phyloP scores from a whole-genome alignment of 2,329 filamentous ascomycete genomes.

The Calcarisporium arbuscula region DNA sequence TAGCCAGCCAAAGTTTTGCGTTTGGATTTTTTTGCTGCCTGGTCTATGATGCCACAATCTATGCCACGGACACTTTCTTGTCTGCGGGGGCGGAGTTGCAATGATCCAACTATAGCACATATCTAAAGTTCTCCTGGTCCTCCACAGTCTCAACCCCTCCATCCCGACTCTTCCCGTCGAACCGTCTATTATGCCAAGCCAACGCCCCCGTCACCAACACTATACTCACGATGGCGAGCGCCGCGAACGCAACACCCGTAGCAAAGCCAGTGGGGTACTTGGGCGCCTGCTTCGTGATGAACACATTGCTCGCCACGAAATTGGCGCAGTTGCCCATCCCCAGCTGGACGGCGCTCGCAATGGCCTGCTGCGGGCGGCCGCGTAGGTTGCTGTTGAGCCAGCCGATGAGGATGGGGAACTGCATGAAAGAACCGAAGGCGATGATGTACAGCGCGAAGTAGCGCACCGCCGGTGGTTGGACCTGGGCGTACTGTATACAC shows the following conservation, averaged over 20 bases:
- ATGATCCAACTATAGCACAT: slow-evolving; percentile 1
- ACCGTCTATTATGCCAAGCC: slow-evolving; percentile 7
- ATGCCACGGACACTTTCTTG: no score
- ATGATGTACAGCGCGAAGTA: slow-evolving; percentile 11
- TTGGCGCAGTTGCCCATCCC: slow-evolving; percentile 39
- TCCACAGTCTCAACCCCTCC: slow-evolving; percentile 1
- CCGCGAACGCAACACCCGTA: slow-evolving; percentile 23
- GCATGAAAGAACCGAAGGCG: slow-evolving; percentile 8
- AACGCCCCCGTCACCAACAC: slow-evolving; percentile 2
- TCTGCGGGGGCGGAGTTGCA: no score
- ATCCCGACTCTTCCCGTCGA: slow-evolving; percentile 3
- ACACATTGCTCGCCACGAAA: slow-evolving; percentile 34
- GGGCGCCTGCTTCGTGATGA: slow-evolving; percentile 30
- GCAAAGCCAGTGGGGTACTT: slow-evolving; percentile 30
- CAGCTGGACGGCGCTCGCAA: slow-evolving; percentile 33
- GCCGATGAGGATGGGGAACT: slow-evolving; percentile 11
- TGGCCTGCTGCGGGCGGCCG: slow-evolving; percentile 31
- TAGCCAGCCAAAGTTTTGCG: no score
- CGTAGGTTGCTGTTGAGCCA: slow-evolving; percentile 35
- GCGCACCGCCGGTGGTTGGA: slow-evolving; percentile 7
- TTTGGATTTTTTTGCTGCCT: no score
- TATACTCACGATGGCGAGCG: slow-evolving; percentile 1
- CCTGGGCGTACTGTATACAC: slow-evolving; percentile 9
- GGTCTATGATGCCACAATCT: no score
- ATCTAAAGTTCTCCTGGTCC: slow-evolving; percentile 7